Percentiles rank a stretch among this genome's conserved stretches.
These are phyloP conservation scores for Zizania palustris DNA, from an alignment of 202 grass and related monocot species.

Conservation along the genomic window DNA sequence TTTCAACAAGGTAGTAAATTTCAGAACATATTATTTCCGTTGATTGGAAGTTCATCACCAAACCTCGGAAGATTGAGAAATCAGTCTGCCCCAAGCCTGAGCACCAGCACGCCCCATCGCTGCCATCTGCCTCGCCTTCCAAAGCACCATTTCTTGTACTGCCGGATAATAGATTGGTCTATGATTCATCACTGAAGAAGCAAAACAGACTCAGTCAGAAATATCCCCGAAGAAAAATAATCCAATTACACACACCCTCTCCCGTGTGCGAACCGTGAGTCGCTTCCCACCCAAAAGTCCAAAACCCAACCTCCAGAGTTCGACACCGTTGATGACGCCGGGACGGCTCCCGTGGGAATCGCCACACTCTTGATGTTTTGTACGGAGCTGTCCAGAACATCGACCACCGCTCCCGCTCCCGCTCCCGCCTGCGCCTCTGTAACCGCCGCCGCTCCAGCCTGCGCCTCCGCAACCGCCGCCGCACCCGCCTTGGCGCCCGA, in stretches of 20 bases:
- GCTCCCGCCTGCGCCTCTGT: too few relatives aligned
- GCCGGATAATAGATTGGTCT: too few relatives aligned
- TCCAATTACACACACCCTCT: not conserved
- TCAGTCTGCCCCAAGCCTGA: constrained; percentile 75
- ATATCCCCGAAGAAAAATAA: not conserved
- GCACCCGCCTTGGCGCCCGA: constrained; percentile 6
- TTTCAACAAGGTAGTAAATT: not conserved
- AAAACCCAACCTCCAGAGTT: constrained; percentile 28
- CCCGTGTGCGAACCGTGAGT: not conserved
- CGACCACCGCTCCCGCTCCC: too few relatives aligned
- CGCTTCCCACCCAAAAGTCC: not conserved
- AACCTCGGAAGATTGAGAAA: constrained; percentile 76
- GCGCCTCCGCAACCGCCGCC: not conserved
- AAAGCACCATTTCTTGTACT: not conserved
- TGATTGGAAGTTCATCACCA: not conserved
- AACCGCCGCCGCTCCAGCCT: too few relatives aligned
- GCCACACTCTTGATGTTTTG: constrained; percentile 11
- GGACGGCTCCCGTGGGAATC: constrained; percentile 22
- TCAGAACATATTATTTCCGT: not conserved
- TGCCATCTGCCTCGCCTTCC: constrained; percentile 36
- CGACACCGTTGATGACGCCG: constrained; percentile 41
- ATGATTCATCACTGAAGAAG: constrained; percentile 14
- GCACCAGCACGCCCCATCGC: constrained; percentile 13
- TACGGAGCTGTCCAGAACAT: constrained; percentile 30
- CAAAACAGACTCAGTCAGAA: constrained; percentile 20